phyloP scores from a whole-genome alignment of 2,329 filamentous ascomycete species.

The Trichoderma guizhouense region DNA sequence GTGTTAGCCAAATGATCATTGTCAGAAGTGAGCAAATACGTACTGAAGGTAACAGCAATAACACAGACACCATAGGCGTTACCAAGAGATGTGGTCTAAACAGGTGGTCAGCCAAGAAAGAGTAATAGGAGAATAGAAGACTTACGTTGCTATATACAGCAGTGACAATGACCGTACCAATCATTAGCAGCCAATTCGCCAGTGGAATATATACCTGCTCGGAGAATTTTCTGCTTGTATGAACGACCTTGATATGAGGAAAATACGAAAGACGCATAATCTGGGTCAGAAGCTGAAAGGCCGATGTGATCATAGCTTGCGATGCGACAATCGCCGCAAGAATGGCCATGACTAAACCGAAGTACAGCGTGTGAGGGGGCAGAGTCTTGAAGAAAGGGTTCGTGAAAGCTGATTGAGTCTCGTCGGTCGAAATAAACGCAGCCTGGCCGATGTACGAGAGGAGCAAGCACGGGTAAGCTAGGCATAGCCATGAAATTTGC shows the following conservation, averaged over 20 bases:
- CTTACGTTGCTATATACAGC: slow-evolving; percentile 67
- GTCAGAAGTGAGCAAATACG: not conserved
- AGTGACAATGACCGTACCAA: slow-evolving; percentile 71
- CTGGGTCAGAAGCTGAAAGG: slow-evolving; percentile 67
- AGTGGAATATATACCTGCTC: slow-evolving; percentile 75
- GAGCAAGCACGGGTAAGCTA: slow-evolving; percentile 63
- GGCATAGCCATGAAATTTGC: slow-evolving; percentile 68
- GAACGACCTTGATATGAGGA: slow-evolving; percentile 69
- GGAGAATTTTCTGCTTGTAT: slow-evolving; percentile 67
- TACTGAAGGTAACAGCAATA: slow-evolving; percentile 69
- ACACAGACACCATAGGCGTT: slow-evolving; percentile 78
- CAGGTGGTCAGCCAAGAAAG: not conserved
- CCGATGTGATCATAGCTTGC: slow-evolving; percentile 74
- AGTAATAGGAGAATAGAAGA: not conserved
- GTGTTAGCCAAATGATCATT: not conserved
- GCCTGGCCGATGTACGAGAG: slow-evolving; percentile 71
- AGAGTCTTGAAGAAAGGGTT: slow-evolving; percentile 74
- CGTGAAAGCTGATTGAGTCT: slow-evolving; percentile 39
- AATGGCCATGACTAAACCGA: slow-evolving; percentile 64
- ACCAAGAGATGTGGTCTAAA: slow-evolving; percentile 60
- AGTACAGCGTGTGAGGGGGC: slow-evolving; percentile 65
- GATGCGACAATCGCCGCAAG: slow-evolving; percentile 71
- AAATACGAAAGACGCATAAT: slow-evolving; percentile 71
- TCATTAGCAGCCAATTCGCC: slow-evolving; percentile 74
- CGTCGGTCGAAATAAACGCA: slow-evolving; percentile 62